Percentiles rank a stretch among this genome's conserved stretches.
Evolutionary conservation across 805 yeast species (phyloP).

Genomic region (Candida suzukii): DNA sequence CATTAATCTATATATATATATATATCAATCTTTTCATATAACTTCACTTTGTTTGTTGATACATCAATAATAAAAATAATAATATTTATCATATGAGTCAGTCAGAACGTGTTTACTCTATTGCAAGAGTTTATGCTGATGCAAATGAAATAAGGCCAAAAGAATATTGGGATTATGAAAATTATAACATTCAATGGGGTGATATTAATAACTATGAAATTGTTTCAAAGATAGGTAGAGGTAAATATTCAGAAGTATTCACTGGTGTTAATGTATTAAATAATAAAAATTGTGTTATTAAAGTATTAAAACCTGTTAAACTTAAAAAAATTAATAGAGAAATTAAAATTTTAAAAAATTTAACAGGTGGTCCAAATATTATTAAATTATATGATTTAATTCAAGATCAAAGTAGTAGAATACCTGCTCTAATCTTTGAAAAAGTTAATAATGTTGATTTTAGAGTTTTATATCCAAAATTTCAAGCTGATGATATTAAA

Average conservation of each 20-base stretch:
- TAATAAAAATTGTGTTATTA: constrained; percentile 69
- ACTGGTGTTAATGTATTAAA: constrained; percentile 65
- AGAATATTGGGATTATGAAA: constrained; percentile 77
- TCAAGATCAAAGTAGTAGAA: constrained; percentile 75
- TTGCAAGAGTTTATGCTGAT: constrained; percentile 71
- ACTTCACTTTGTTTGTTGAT: no score
- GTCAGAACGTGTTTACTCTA: constrained; percentile 21
- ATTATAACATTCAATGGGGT: constrained; percentile 75
- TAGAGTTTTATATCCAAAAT: constrained; percentile 76
- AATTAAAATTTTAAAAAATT: constrained; percentile 77
- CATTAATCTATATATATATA: no score
- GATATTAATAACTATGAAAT: constrained; percentile 81
- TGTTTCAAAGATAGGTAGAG: constrained; percentile 79
- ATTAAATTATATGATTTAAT: constrained; percentile 76
- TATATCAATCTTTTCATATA: no score
- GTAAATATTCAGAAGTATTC: constrained; percentile 91
- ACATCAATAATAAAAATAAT: no score
- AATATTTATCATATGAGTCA: constrained; percentile 7
- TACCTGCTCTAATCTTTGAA: constrained; percentile 86
- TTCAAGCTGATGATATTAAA: constrained; percentile 67
- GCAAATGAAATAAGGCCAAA: constrained; percentile 71
- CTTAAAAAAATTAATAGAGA: constrained; percentile 89
- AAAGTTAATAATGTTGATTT: constrained; percentile 80
- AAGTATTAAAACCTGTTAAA: constrained; percentile 90
- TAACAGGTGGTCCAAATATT: constrained; percentile 78